These are phyloP conservation scores for Aaosphaeria arxii DNA, from an alignment of 2,329 filamentous ascomycete genomes.

Conservation along the genomic window DNA sequence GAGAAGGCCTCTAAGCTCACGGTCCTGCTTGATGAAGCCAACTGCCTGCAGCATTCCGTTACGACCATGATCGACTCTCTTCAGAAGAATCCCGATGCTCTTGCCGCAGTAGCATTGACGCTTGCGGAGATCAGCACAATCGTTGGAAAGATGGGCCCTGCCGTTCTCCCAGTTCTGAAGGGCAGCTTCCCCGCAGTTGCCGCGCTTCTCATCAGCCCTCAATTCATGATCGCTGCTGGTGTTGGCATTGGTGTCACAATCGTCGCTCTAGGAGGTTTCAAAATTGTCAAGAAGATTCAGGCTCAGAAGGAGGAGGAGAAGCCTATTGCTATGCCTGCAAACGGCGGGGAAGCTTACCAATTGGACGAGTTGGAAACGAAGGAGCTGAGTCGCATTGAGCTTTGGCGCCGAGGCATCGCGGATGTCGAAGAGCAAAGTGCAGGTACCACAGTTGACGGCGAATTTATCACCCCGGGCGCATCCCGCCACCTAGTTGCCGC, in stretches of 20 bases:
- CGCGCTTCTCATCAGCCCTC: conserved; percentile 79
- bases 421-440: conserved; percentile 53
- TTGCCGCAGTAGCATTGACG: conserved; percentile 89
- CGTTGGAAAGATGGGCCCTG: conserved; percentile 78
- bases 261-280: conserved; percentile 93
- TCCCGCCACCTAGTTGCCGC: conserved; percentile 43
- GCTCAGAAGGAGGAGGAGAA: conserved; percentile 38
- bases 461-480: conserved; percentile 62
- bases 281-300: conserved; percentile 87
- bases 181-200: conserved; percentile 81
- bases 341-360: conserved; percentile 18
- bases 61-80: conserved; percentile 77
- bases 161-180: conserved; percentile 73
- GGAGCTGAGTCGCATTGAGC: conserved; percentile 58
- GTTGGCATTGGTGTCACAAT: conserved; percentile 90
- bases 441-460: conserved; percentile 62
- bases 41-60: conserved; percentile 84
- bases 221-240: conserved; percentile 90
- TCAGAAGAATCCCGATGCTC: conserved; percentile 81
- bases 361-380: conserved; percentile 58
- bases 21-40: conserved; percentile 75
- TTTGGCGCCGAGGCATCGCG: conserved; percentile 62
- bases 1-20: conserved; percentile 74
- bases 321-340: conserved; percentile 2
- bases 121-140: conserved; percentile 87